Base-by-base conservation (phyloP, 1,284 basidiomycete genomes). In the Pholiota adiposa region DNA sequence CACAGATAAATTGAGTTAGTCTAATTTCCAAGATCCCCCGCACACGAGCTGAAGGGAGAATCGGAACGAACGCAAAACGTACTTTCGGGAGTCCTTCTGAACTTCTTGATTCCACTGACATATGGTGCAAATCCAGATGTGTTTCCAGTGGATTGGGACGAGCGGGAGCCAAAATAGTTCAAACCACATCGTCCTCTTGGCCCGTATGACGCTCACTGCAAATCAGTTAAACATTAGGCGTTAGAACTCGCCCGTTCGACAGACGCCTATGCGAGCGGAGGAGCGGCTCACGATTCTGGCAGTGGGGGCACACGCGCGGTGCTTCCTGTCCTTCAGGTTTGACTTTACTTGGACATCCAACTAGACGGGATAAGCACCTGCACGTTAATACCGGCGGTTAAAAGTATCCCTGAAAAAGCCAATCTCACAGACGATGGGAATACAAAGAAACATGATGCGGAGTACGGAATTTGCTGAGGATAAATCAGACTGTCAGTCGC, bases 81-180 rank as follows among this genome's bases (percentile, higher is more conserved):
- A 77, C 76, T 70, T 23, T 27, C 9, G 11, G 23, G 23, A 9
- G 44, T 46, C 69, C 41, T 69, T 67, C 46, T 63, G 59, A 50
- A 56, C 58, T 31, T 62, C 27, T 51, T 66, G 59, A 36, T 62
- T 72, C 74, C 77, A 81, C 51, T 75, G 74, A 58, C 79, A 81
- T 50, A 77, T 79, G 33, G 67, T 71, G 59, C 80, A 81, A 27
- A 78, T 54, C 75, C 78, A 79, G 52, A 80, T 68, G 55, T 76
- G 74, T 60, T 79, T 76, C 60, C 68, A 74, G n/a, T 74, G 76
- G 50, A 80, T 67, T 12, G 79, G 80, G 49, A 81, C 65, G 43
- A 82, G 61, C 21, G 79, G 80, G 11, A 82, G 68, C 67, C 75
- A 82, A 72, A 78, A 81, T 34, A 82, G 67, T 65, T 81, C 77